phyloP scores from a whole-genome alignment of 345 rosid species.

The Camelina laxa region DNA sequence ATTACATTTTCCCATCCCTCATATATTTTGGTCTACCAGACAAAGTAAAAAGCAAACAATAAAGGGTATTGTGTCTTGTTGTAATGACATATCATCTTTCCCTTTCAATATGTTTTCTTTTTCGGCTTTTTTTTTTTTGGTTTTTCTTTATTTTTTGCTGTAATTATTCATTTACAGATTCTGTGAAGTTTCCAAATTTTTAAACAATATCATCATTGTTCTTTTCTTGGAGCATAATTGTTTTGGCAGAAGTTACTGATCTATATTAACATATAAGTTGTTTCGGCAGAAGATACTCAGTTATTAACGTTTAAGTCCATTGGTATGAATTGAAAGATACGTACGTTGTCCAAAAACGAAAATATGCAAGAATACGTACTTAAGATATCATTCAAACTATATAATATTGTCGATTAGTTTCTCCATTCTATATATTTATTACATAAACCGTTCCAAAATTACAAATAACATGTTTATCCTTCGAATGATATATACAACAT shows the following conservation, averaged over 20 bases:
- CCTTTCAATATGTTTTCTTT: constrained; percentile 41
- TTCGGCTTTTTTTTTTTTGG: constrained; percentile 16
- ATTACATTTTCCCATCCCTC: constrained; percentile 21
- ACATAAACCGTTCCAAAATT: too few relatives aligned
- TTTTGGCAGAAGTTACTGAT: constrained; percentile 22
- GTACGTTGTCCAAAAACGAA: not conserved
- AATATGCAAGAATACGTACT: constrained; percentile 1
- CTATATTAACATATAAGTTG: constrained; percentile 10
- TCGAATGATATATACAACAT: not conserved
- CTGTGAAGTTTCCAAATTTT: not conserved
- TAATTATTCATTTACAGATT: not conserved
- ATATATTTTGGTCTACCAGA: constrained; percentile 30
- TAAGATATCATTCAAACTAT: not conserved
- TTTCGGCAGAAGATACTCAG: constrained; percentile 23
- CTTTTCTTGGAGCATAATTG: constrained; percentile 40
- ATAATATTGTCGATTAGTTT: not conserved
- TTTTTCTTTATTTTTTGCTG: not conserved
- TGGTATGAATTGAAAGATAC: not conserved
- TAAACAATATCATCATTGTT: constrained; percentile 5
- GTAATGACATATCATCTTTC: constrained; percentile 44
- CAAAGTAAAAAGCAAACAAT: constrained; percentile 43
- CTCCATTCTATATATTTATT: not conserved
- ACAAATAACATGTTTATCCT: not conserved
- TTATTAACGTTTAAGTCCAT: not conserved
- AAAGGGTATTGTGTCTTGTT: constrained; percentile 39